These are phyloP conservation scores for Spiraea crenata DNA, from an alignment of 331 rosid genomes.

Conservation along the genomic window DNA sequence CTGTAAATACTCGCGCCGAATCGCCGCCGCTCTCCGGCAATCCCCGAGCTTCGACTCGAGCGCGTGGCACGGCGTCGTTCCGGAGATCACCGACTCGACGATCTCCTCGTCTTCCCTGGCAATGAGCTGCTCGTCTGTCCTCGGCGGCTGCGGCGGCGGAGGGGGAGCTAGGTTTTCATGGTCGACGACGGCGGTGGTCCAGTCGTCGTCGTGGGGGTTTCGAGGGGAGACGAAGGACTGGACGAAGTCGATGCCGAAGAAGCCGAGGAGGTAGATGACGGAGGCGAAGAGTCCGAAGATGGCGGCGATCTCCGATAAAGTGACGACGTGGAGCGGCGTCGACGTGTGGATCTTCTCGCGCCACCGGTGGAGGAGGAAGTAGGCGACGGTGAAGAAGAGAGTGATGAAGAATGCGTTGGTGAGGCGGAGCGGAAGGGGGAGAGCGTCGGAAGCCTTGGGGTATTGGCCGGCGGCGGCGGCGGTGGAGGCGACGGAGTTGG, in stretches of 20 bases:
- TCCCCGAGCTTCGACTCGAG: constrained; percentile 55
- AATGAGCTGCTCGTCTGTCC: neutral
- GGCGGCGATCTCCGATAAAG: constrained; percentile 44
- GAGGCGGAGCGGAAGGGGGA: constrained; percentile 30
- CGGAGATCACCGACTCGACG: constrained; percentile 38
- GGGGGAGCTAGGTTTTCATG: neutral
- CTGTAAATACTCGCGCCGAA: constrained; percentile 47
- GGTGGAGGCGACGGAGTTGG: neutral
- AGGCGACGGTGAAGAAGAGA: constrained; percentile 52
- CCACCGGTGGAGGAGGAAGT: constrained; percentile 57
- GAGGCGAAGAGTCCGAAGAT: constrained; percentile 46
- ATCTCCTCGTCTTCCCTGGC: constrained; percentile 39
- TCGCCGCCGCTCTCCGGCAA: constrained; percentile 44
- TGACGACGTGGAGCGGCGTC: constrained; percentile 50
- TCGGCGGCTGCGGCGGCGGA: neutral
- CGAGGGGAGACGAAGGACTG: constrained; percentile 31
- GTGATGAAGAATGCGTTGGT: constrained; percentile 44
- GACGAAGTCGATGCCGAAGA: constrained; percentile 53
- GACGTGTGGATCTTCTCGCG: constrained; percentile 55
- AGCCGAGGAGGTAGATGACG: constrained; percentile 49
- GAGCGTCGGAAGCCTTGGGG: constrained; percentile 15
- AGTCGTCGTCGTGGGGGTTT: constrained; percentile 19
- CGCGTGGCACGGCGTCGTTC: constrained; percentile 40
- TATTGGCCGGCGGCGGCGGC: constrained; percentile 16
- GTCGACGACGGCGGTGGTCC: neutral